phyloP scores from a whole-genome alignment of 352 stramenopile genomes.

The Globisporangium nodosum region DNA sequence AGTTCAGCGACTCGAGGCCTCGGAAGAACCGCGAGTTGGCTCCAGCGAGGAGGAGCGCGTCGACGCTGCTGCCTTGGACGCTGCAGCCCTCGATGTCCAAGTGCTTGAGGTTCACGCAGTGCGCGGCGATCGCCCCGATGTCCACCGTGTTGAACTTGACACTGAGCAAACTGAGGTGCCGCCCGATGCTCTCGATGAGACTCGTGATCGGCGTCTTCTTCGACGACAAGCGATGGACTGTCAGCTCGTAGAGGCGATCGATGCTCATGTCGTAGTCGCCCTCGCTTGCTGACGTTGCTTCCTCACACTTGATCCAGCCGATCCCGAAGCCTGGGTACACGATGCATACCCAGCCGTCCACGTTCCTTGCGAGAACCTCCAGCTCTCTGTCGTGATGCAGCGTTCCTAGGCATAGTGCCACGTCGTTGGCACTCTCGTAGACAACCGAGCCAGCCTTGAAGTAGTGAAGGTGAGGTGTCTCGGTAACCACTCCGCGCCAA shows the following conservation, averaged over 20 bases:
- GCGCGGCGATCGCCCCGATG: not conserved
- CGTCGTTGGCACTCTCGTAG: not conserved
- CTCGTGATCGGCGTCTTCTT: conserved; percentile 7
- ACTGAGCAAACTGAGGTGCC: conserved; percentile 1
- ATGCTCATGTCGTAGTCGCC: not conserved
- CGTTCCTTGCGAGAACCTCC: conserved; percentile 1
- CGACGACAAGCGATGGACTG: conserved; percentile 4
- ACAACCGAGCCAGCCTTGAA: not conserved
- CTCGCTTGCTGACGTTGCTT: not conserved
- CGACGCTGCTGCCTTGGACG: not conserved
- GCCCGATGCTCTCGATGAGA: conserved; percentile 3
- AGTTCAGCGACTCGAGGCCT: not conserved
- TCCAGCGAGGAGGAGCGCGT: not conserved
- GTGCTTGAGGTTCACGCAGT: conserved; percentile 5
- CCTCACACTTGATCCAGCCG: conserved; percentile 1
- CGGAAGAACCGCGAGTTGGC: not conserved
- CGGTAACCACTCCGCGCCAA: not conserved
- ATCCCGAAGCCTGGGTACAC: conserved; percentile 1
- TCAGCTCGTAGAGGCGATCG: not conserved
- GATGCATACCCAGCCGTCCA: conserved; percentile 1
- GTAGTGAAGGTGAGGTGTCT: not conserved
- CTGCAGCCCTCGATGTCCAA: conserved; percentile 7
- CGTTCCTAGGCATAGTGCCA: not conserved
- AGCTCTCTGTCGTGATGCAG: not conserved
- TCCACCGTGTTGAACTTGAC: conserved; percentile 8